A percentile compares a stretch with the other conserved stretches of the same genome.
Conservation (phyloP, 441 rosid genomes). For the Mallotus repandus region DNA sequence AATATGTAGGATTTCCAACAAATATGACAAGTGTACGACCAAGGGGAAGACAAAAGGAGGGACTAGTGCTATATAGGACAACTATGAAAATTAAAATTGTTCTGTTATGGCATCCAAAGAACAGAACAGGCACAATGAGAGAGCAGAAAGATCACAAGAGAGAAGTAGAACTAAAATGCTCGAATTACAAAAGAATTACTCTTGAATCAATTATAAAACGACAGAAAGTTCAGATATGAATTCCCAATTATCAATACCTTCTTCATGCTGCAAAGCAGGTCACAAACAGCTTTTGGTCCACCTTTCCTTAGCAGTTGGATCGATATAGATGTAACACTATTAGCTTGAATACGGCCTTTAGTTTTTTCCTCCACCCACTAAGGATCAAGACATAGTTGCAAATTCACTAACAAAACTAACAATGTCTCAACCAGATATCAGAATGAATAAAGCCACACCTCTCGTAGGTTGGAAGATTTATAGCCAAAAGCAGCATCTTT, state of each 20-base stretch:
- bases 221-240: background rate
- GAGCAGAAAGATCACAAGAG: background rate
- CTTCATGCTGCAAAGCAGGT: conserved; percentile 64
- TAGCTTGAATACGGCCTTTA: conserved; percentile 59
- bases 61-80: background rate
- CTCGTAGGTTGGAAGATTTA: conserved; percentile 83
- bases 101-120: background rate
- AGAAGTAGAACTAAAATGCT: background rate
- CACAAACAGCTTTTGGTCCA: conserved; percentile 91
- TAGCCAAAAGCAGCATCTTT: conserved; percentile 93
- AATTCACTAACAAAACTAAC: conserved; percentile 19
- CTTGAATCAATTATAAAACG: background rate
- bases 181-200: background rate
- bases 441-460: conserved; percentile 46
- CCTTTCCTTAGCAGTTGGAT: conserved; percentile 82
- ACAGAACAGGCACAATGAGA: conserved; percentile 1
- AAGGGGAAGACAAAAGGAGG: background rate
- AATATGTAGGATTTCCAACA: background rate
- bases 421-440: background rate
- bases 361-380: conserved; percentile 99
- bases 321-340: conserved; percentile 70
- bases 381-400: conserved; percentile 23
- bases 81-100: background rate
- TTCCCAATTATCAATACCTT: conserved; percentile 51
- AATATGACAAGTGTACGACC: conserved; percentile 3